Conservation (phyloP, 768 basidiomycete species). For the Auriscalpium vulgare region DNA sequence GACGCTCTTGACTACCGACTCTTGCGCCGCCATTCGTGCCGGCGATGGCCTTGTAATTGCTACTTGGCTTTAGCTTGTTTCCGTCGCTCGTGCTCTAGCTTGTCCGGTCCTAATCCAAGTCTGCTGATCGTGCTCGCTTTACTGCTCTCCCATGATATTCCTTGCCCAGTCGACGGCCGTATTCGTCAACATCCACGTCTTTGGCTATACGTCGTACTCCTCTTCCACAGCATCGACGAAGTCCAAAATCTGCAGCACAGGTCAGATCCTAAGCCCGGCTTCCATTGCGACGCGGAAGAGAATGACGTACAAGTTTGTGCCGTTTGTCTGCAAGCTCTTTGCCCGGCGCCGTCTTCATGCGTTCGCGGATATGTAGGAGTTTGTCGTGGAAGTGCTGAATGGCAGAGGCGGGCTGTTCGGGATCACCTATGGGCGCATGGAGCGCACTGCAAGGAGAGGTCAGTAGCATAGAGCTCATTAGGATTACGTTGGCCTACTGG, state of each 20-base stretch:
- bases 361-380: conserved; percentile 61
- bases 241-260: background rate
- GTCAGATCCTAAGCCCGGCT: too few species aligned
- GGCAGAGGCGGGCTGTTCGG: conserved; percentile 39
- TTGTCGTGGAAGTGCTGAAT: conserved; percentile 86
- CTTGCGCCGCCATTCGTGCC: too few species aligned
- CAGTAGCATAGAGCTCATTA: conserved; percentile 4
- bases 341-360: conserved; percentile 73
- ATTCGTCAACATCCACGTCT: too few species aligned
- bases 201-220: background rate
- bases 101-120: too few species aligned
- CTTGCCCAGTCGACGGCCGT: too few species aligned
- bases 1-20: too few species aligned
- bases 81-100: too few species aligned
- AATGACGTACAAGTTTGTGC: conserved; percentile 56
- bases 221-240: background rate
- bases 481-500: conserved; percentile 8
- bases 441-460: conserved; percentile 27
- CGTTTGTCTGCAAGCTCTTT: conserved; percentile 59
- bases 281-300: too few species aligned
- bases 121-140: too few species aligned
- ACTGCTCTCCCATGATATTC: too few species aligned
- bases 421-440: conserved; percentile 39
- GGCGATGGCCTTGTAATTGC: too few species aligned
- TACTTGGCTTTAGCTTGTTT: too few species aligned